Evolutionary conservation across 2,329 filamentous ascomycete genomes (phyloP).

Genomic region (Peltaster fructicola): DNA sequence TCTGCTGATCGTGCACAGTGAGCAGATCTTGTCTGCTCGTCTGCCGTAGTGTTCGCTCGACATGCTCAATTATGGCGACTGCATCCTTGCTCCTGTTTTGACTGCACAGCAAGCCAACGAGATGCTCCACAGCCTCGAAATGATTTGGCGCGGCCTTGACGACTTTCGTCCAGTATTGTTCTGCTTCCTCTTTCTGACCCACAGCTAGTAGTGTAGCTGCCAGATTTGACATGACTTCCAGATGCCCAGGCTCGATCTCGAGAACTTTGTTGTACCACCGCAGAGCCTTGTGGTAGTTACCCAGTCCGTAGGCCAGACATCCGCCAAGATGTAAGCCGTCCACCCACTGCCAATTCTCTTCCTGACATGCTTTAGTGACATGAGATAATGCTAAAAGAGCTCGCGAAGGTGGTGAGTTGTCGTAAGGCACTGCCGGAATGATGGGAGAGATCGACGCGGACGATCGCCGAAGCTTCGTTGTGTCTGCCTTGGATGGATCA

Average conservation of each 20-base stretch:
- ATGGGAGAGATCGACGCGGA: conserved; percentile 19
- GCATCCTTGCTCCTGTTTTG: conserved; percentile 70
- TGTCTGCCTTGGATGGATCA: not conserved
- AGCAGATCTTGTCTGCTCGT: conserved; percentile 29
- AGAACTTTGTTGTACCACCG: conserved; percentile 57
- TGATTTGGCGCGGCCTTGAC: conserved; percentile 70
- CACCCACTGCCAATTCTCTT: conserved; percentile 73
- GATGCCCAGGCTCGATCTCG: conserved; percentile 46
- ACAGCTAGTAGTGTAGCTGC: conserved; percentile 78
- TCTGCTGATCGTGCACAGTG: conserved; percentile 34
- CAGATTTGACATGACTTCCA: conserved; percentile 86
- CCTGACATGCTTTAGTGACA: conserved; percentile 56
- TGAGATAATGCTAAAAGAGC: conserved; percentile 54
- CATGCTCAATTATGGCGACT: conserved; percentile 67
- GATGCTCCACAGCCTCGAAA: conserved; percentile 87
- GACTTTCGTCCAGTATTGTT: conserved; percentile 71
- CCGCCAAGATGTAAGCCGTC: conserved; percentile 85
- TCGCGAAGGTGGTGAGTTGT: conserved; percentile 26
- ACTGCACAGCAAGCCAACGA: conserved; percentile 71
- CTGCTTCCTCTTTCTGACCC: conserved; percentile 64
- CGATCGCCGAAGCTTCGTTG: conserved; percentile 10
- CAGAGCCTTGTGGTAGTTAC: conserved; percentile 61
- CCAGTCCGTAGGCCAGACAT: conserved; percentile 78
- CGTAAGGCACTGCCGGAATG: conserved; percentile 15
- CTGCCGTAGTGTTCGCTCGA: conserved; percentile 54